Base-by-base conservation (phyloP, 306 rosid genomes). In the Hippophae gyantsensis region DNA sequence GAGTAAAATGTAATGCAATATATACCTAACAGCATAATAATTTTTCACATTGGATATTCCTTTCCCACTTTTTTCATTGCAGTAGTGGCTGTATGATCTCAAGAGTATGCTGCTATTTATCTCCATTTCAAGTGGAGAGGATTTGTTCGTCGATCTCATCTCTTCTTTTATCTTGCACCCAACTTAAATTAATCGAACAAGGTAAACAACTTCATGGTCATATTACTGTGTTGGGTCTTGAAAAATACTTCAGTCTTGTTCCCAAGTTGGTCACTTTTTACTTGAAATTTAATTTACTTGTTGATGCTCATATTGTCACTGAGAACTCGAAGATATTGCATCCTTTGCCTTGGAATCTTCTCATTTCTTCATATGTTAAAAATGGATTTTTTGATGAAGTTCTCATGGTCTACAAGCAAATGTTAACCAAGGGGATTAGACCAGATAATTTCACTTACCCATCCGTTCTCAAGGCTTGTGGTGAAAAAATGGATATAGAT, bases 391-490 rank as follows among this genome's bases (percentile, higher is more conserved):
- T 74, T 60, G 74, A 56, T 14, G 75, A 82, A 49, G 95, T 89
- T 60, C 74, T 92, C 48, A 65, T 54, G 50, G 74, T 74, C 6
- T 92, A 85, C 66, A 84, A 80, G 75, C 72, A 65, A 56, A 92
- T 87, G 98, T 63, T 83, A 69, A 60, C 23, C 32, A 83, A 49
- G 78, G 66, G 77, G 51, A 58, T 85, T 64, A 23, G 69, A 65
- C 89, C 96, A 1, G 95, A 92, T 80, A 73, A 79, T 56, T 92
- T 74, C 73, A 92, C 98, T 44, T 87, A 83, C 62, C 93, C 96
- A 2, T 58, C 83, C 63, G 84, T 87, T 48, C 82, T 92, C 41
- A 92, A 87, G 82, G 98, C 96, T 38, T 92, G 95, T 63, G 93
- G 87, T 14, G 96, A 87, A 63, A 56, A 64, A 3, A 64, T 67